Base-by-base conservation (phyloP, 2,329 filamentous ascomycete species). In the Macrophomina tecta region DNA sequence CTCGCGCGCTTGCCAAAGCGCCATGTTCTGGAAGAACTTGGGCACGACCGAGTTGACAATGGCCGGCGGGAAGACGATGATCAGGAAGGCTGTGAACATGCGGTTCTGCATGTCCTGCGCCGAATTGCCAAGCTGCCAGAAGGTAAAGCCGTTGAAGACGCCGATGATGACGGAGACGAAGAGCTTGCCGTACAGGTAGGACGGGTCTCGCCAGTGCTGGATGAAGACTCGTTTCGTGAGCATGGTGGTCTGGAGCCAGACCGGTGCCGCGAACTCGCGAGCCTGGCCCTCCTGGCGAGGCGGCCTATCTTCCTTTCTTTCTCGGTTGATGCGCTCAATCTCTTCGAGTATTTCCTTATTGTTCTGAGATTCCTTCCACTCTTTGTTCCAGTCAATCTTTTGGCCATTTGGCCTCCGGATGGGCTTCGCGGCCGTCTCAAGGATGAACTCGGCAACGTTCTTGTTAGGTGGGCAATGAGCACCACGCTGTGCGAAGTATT, bases 101-200 rank as follows among this genome's bases (percentile, higher is more conserved):
- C 90, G 86, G 78, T 91, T 88, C 74, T 93, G 90, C 84, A 93
- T 88, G 72, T 91, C 90, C 14, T 85, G 83, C 56, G 91, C 82
- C 0, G 83, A 85, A 75, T 89, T 82, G 2, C 88, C 89, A 3
- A 92, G 84, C 71, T 89, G 82, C 82, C 85, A 93, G 80, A 92
- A 93, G 4, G 90, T 92, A 79, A 92, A 93, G 28, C 90, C 90
- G 78, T 92, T 92, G 83, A 93, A 92, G 75, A 93, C 87, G 16
- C 89, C 91, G 52, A 91, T 83, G 68, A 92, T 85, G 67, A 92
- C 86, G 4, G 88, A 84, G 40, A 89, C 85, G 77, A 93, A 93
- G 32, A 94, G 80, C 74, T 92, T 93, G 68, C 89, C 88, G 76
- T 93, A 93, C 65, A 92, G 82, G 76, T 94, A 94, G 0, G 87